A percentile compares a stretch with the other conserved stretches of the same genome.
phyloP scores from a whole-genome alignment of 306 rosid genomes.

The Notholithocarpus densiflorus region DNA sequence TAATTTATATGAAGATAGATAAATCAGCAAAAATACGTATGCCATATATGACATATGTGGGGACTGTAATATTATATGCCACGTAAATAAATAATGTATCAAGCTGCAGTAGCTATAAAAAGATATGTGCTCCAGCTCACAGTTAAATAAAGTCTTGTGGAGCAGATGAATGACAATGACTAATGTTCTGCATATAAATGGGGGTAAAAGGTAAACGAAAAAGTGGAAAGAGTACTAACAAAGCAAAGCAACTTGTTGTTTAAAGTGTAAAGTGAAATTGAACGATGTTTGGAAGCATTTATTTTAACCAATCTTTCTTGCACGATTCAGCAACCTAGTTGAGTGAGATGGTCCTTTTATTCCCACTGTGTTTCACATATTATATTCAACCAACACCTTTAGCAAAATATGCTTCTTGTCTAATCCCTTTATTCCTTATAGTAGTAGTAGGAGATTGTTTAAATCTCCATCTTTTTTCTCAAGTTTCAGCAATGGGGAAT shows the following conservation, averaged over 20 bases:
- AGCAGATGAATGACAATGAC: background rate
- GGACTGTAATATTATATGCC: no score
- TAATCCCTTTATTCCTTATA: background rate
- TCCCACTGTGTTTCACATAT: background rate
- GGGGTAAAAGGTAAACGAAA: background rate
- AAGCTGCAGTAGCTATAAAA: no score
- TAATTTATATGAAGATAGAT: background rate
- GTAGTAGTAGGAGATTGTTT: background rate
- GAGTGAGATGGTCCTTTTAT: background rate
- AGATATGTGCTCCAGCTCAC: background rate
- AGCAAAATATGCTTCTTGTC: slow-evolving; percentile 30
- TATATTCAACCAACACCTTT: background rate
- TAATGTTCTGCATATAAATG: background rate
- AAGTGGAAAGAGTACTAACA: slow-evolving; percentile 3
- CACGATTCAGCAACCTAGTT: slow-evolving; percentile 21
- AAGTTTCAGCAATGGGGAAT: slow-evolving; percentile 38
- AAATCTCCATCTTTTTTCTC: background rate
- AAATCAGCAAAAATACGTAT: background rate
- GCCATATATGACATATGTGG: background rate
- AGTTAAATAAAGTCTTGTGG: background rate
- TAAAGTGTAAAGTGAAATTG: slow-evolving; percentile 25
- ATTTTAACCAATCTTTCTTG: slow-evolving; percentile 23
- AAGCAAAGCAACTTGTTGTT: slow-evolving; percentile 24
- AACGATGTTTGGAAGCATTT: slow-evolving; percentile 25
- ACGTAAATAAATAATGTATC: no score